Percentiles rank a stretch among this genome's conserved stretches.
These are phyloP conservation scores for Corallochytrium limacisporum DNA, from an alignment of 78 protist genomes.

Conservation along the genomic window DNA sequence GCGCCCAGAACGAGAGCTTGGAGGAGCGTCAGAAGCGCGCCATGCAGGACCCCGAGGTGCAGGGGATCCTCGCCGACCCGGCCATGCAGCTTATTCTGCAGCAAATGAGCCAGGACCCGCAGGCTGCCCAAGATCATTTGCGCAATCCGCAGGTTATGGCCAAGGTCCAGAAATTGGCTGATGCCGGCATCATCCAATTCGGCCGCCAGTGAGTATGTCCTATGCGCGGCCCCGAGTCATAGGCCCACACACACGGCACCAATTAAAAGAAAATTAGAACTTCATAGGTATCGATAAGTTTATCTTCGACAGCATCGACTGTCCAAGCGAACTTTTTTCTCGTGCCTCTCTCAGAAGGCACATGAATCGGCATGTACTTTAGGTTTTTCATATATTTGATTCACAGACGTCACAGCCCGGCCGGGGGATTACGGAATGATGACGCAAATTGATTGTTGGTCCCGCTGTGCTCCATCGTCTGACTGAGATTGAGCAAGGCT, in stretches of 20 bases:
- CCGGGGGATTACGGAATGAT: no score
- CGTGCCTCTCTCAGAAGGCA: no score
- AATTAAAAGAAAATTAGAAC: not conserved
- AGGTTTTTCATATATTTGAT: no score
- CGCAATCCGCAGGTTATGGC: not conserved
- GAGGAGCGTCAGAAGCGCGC: not conserved
- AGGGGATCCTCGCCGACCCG: conserved; percentile 13
- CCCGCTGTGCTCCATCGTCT: no score
- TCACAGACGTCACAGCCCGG: no score
- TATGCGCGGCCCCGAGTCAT: not conserved
- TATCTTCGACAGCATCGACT: no score
- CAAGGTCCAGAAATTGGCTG: not conserved
- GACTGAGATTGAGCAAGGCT: no score
- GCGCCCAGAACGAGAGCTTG: not conserved
- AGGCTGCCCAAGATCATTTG: conserved; percentile 3
- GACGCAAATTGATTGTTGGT: no score
- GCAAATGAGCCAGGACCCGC: conserved; percentile 7
- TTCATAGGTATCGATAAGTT: not conserved
- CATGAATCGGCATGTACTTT: no score
- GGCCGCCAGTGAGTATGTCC: not conserved
- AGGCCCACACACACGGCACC: not conserved
- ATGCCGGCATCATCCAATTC: conserved; percentile 9
- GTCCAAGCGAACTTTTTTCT: no score
- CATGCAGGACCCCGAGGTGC: conserved; percentile 15
- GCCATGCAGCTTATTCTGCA: conserved; percentile 1